phyloP scores from a whole-genome alignment of 495 filamentous ascomycete genomes.

The Chaetomium cochliodes region DNA sequence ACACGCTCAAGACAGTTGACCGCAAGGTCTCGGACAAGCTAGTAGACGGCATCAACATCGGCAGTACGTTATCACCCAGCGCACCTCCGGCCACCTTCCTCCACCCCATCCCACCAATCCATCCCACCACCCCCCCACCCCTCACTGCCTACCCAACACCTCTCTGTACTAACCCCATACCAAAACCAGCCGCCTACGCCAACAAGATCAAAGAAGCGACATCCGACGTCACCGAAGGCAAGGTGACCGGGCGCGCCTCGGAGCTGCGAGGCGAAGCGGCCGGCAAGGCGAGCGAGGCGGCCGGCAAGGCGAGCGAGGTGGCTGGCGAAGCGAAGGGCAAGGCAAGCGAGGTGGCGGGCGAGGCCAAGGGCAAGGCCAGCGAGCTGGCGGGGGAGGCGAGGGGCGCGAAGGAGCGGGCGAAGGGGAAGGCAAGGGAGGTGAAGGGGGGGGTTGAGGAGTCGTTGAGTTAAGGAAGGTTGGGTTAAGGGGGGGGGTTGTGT shows the following conservation, averaged over 20 bases:
- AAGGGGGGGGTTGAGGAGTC: too few relatives aligned
- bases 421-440: slow-evolving; percentile 7
- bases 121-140: neutral
- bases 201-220: slow-evolving; percentile 46
- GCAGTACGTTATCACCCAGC: slow-evolving; percentile 32
- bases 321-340: slow-evolving; percentile 38
- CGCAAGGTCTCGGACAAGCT: slow-evolving; percentile 54
- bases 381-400: slow-evolving; percentile 13
- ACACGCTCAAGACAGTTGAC: slow-evolving; percentile 52
- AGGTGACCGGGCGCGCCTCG: slow-evolving; percentile 35
- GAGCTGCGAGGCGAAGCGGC: slow-evolving; percentile 31
- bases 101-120: neutral
- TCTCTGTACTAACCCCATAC: too few relatives aligned
- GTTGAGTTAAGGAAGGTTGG: slow-evolving; percentile 21
- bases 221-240: slow-evolving; percentile 32
- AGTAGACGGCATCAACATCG: slow-evolving; percentile 55
- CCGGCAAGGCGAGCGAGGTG: slow-evolving; percentile 34
- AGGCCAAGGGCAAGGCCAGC: slow-evolving; percentile 19
- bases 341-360: slow-evolving; percentile 14
- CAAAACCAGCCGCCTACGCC: slow-evolving; percentile 47
- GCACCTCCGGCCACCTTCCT: neutral
- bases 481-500: neutral
- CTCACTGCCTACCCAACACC: too few relatives aligned
- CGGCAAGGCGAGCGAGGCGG: slow-evolving; percentile 33
- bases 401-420: too few relatives aligned